These are phyloP conservation scores for Podosphaera fusca DNA, from an alignment of 2,329 filamentous ascomycete genomes.

Conservation along the genomic window DNA sequence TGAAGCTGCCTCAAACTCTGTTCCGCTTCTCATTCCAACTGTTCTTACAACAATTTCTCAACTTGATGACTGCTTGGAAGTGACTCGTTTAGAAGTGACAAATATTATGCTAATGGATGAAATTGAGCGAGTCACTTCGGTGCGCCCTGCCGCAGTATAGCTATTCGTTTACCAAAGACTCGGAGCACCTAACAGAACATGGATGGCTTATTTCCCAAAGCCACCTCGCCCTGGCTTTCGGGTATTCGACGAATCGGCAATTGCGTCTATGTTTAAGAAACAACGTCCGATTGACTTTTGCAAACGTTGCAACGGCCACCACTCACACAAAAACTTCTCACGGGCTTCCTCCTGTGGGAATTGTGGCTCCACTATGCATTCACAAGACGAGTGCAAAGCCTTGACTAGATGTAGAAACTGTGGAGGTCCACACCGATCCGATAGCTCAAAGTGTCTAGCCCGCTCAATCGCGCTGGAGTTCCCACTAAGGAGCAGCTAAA, in stretches of 20 bases:
- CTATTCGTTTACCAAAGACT: background rate
- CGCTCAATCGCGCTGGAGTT: background rate
- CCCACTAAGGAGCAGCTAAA: no score
- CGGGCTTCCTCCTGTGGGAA: background rate
- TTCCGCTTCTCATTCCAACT: no score
- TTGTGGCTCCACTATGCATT: background rate
- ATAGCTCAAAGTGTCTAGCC: background rate
- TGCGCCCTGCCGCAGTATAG: no score
- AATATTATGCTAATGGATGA: no score
- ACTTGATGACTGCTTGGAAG: no score
- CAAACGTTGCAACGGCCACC: background rate
- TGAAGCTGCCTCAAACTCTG: no score
- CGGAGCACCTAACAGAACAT: background rate
- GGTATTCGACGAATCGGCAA: background rate
- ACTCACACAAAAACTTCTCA: background rate
- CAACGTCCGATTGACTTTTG: background rate
- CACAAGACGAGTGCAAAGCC: background rate
- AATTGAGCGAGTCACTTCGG: no score
- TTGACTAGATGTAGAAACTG: background rate
- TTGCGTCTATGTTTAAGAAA: background rate
- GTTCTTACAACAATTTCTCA: background rate
- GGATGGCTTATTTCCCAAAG: background rate
- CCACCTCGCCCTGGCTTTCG: background rate
- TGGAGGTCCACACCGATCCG: background rate
- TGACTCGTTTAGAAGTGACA: no score